Evolutionary conservation across 2,329 filamentous ascomycete species (phyloP), one percentile per base, ranked within the genome.

Genomic region (Phialemoniopsis sp.): DNA sequence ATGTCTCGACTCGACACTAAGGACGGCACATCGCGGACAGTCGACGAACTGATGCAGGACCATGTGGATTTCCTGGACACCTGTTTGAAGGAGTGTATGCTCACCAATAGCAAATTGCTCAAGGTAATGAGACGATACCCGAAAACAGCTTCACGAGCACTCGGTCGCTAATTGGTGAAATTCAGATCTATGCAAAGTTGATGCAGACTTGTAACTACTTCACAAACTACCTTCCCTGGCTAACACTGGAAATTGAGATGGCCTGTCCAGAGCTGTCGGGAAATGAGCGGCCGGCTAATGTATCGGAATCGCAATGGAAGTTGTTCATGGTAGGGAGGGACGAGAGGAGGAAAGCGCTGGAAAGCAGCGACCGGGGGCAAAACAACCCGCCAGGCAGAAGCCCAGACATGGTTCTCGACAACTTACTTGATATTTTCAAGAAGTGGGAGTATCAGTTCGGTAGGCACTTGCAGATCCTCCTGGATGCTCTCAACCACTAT

Each of bases 21-120:
- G 44, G 76, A 79, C 40, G 67, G 70, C 12, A 58, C 58, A 46
- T 55, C 61, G 41, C 66, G 89, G 29, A 98, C 93, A 0, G 93
- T 98, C 2, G 93, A 98, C 56, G 89, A 97, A 66, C 67, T 98
- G 56, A 98, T 98, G 93, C 89, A 97, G 66, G 90, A 97, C 56
- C 93, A 98, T 64, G 90, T 98, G 44, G 93, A 97, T 64, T 98
- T 98, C 60, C 68, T 98, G 35, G 93, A 96, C 53, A 97, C 93
- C 4, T 98, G 93, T 60, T 72, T 98, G 54, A 98, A 97, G 66
- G 93, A 97, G 66, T 97, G 93, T 69, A 97, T 97, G 89, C 74
- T 98, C 48, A 98, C 93, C 15, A 96, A 98, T 61, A 89, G 88
- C 57, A 96, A 95, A 67, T 74, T 98, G 7, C 68, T 98, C 6